phyloP scores from a whole-genome alignment of 2,329 filamentous ascomycete genomes.

The Trichoderma breve region DNA sequence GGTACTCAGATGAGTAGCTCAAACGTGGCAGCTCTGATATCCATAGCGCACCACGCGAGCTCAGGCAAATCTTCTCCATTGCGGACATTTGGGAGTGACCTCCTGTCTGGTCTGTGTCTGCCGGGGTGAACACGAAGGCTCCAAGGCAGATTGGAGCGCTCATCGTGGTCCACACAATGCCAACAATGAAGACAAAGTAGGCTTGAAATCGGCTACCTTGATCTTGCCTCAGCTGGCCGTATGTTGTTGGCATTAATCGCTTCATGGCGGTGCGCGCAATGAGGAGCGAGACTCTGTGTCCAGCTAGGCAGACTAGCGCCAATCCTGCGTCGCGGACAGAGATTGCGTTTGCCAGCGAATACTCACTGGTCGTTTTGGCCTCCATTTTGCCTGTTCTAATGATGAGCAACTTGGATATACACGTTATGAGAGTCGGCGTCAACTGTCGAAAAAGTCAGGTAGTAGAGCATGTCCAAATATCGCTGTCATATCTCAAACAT shows the following conservation, averaged over 20 bases:
- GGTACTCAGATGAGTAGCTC: not conserved
- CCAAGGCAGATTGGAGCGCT: not conserved
- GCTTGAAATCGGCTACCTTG: not conserved
- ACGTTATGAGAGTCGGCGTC: not conserved
- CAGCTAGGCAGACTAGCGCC: not conserved
- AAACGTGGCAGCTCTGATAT: not conserved
- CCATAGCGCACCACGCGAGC: not conserved
- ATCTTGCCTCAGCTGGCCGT: not conserved
- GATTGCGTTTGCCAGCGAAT: not conserved
- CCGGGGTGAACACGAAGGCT: not conserved
- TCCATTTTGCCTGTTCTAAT: not conserved
- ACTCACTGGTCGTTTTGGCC: not conserved
- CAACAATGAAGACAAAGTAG: not conserved
- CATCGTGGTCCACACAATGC: not conserved
- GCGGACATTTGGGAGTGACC: not conserved
- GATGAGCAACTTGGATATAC: not conserved
- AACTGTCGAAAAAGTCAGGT: not conserved
- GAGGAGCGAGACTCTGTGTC: not conserved
- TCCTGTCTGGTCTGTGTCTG: not conserved
- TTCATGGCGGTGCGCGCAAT: not conserved
- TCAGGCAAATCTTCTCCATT: not conserved
- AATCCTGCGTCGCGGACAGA: not conserved
- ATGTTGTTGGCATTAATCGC: not conserved
- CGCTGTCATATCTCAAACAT: not conserved
- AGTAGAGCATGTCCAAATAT: not conserved